Percentiles rank a stretch among this genome's conserved stretches.
Evolutionary conservation across 352 stramenopile genomes (phyloP).

Genomic region (Plasmopara viticola): DNA sequence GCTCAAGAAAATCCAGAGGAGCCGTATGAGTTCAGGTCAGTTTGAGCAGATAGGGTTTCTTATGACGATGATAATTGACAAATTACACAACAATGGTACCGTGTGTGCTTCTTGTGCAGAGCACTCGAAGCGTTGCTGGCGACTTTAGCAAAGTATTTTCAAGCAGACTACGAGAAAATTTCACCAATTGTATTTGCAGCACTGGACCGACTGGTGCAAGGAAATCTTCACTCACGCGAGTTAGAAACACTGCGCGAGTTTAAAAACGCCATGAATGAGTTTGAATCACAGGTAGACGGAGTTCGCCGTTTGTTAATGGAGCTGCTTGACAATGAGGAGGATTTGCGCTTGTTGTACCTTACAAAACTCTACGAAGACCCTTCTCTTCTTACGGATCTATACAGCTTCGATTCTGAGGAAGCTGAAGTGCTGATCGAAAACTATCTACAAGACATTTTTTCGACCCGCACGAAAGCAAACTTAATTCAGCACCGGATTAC

Average conservation of each 20-base stretch:
- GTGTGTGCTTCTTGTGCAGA: constrained; percentile 4
- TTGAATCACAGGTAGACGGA: constrained; percentile 47
- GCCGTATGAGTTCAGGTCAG: constrained; percentile 67
- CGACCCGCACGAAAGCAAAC: constrained; percentile 49
- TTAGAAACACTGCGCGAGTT: constrained; percentile 45
- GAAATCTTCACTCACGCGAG: constrained; percentile 29
- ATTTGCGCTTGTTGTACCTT: constrained; percentile 45
- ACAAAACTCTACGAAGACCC: constrained; percentile 49
- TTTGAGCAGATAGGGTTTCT: background rate
- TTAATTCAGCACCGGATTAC: constrained; percentile 58
- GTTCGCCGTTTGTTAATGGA: constrained; percentile 48
- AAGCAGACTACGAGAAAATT: constrained; percentile 32
- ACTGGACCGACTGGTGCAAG: constrained; percentile 40
- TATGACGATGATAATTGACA: background rate
- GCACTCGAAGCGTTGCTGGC: constrained; percentile 35
- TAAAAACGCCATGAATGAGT: constrained; percentile 60
- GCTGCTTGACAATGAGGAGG: constrained; percentile 55
- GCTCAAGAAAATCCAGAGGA: constrained; percentile 45
- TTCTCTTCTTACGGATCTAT: constrained; percentile 29
- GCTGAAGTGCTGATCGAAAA: constrained; percentile 58
- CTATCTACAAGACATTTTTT: constrained; percentile 72
- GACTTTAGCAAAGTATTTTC: constrained; percentile 37
- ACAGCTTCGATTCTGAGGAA: constrained; percentile 59
- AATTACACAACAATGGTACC: background rate
- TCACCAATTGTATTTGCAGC: constrained; percentile 29